Percentiles rank a stretch among this genome's conserved stretches.
Evolutionary conservation across 345 rosid genomes (phyloP).

Genomic region (Rhizophora apiculata): DNA sequence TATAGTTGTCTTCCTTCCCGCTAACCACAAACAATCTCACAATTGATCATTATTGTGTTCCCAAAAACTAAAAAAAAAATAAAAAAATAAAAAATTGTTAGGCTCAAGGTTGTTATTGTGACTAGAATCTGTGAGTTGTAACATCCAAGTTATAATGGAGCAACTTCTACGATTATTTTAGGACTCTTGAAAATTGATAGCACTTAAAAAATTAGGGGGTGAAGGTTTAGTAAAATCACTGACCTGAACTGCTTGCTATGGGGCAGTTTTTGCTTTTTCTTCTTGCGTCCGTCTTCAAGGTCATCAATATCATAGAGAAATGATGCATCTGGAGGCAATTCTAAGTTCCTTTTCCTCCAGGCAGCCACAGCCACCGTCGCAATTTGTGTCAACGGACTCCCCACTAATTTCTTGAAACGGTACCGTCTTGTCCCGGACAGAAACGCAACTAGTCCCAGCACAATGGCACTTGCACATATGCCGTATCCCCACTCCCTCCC

Average conservation of each 20-base stretch:
- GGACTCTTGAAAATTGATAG: too few relatives aligned
- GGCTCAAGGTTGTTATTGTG: too few relatives aligned
- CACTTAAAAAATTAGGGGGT: not conserved
- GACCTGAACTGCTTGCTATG: conserved; percentile 72
- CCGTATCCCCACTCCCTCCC: conserved; percentile 96
- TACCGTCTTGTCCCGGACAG: conserved; percentile 73
- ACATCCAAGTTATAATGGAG: too few relatives aligned
- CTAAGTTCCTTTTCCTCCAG: conserved; percentile 56
- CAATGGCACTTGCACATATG: conserved; percentile 67
- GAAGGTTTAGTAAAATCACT: conserved; percentile 9
- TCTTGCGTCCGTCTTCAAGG: conserved; percentile 37
- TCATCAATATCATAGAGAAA: conserved; percentile 55
- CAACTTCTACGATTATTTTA: too few relatives aligned
- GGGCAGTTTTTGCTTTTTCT: conserved; percentile 68
- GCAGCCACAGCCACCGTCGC: conserved; percentile 64
- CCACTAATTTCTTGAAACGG: conserved; percentile 81
- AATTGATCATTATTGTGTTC: too few relatives aligned
- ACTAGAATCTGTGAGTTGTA: too few relatives aligned
- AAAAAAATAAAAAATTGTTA: too few relatives aligned
- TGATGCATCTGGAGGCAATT: conserved; percentile 57
- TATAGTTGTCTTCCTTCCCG: too few relatives aligned
- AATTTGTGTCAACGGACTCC: conserved; percentile 93
- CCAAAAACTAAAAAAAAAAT: too few relatives aligned
- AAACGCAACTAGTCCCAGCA: conserved; percentile 50
- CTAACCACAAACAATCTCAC: too few relatives aligned